Base-by-base conservation (phyloP, 129 eudicot species). In the Artemisia annua region DNA sequence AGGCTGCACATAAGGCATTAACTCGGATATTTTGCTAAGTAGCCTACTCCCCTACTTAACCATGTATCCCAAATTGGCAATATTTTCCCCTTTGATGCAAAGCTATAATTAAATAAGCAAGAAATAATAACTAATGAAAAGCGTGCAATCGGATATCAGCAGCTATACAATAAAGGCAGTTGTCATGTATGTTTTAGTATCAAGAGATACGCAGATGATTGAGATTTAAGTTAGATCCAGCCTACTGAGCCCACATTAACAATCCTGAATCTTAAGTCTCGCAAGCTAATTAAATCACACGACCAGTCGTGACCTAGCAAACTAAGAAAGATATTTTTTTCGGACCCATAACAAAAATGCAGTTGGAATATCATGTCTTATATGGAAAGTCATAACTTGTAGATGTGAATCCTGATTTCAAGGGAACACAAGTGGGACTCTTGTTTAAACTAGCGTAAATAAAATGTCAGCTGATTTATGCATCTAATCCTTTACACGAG, bases 401-500 rank as follows among this genome's bases (percentile, higher is more conserved):
- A 75, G 7, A n/a, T 8, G 28, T 55, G 58, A 58, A 6, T 12
- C 17, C 57, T 52, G 16, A 52, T 4, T 48, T 26, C 51, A 32
- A 73, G 70, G 69, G 51, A 48, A 60, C 46, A 72, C 69, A 58
- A 59, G 76, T 49, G 46, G 35, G 60, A 51, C 49, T 48, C 48
- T 48, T 72, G 24, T 48, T 59, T 43, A 44, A 58, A 60, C 64
- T 59, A 72, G n/a, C 44, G 26, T 58, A 58, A 58, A 59, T 39
- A 51, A 74, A 74, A 30, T 32, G 64, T 19, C 18, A 51, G 24
- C 78, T 67, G 80, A 53, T 69, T 59, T 77, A 50, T 69, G 62
- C n/a, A 63, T 76, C 54, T 60, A 69, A 51, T n/a, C 44, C 59
- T 77, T 50, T 69, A 70, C 43, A 48, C 43, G 22, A 70, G 17